These are phyloP conservation scores for Starmerella floris DNA, from an alignment of 805 yeast genomes.

Conservation along the genomic window DNA sequence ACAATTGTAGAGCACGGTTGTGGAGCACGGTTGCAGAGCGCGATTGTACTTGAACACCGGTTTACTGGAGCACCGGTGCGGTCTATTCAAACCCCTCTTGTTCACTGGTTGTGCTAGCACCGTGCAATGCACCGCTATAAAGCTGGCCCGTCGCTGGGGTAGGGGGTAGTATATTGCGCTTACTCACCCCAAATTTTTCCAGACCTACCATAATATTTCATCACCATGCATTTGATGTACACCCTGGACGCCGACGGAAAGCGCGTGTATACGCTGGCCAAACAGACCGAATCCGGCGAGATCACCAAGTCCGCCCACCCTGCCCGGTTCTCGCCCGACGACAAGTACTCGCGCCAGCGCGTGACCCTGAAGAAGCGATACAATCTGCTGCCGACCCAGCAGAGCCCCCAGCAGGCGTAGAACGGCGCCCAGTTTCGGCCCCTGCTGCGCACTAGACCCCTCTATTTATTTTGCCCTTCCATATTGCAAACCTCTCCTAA, in stretches of 20 bases:
- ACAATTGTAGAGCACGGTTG: no score
- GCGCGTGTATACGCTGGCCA: conserved; percentile 84
- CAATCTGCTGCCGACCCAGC: conserved; percentile 60
- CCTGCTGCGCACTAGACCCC: no score
- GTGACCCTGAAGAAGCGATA: conserved; percentile 93
- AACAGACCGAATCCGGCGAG: conserved; percentile 70
- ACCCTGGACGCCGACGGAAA: conserved; percentile 89
- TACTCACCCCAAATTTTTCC: not conserved
- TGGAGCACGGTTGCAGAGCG: no score
- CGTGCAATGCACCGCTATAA: no score
- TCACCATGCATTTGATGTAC: conserved; percentile 94
- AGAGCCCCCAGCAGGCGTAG: not conserved
- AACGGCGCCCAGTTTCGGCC: no score
- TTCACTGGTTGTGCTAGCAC: no score
- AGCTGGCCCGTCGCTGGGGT: no score
- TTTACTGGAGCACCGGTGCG: no score
- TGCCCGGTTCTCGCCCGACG: conserved; percentile 98
- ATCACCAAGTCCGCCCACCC: conserved; percentile 99
- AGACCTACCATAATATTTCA: not conserved
- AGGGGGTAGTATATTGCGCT: no score
- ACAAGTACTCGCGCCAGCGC: conserved; percentile 97
- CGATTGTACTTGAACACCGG: no score
- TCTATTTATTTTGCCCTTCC: not conserved
- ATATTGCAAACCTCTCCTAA: not conserved
- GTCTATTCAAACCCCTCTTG: no score